Base-by-base conservation (phyloP, 352 stramenopile species). In the Peronospora tabacina region DNA sequence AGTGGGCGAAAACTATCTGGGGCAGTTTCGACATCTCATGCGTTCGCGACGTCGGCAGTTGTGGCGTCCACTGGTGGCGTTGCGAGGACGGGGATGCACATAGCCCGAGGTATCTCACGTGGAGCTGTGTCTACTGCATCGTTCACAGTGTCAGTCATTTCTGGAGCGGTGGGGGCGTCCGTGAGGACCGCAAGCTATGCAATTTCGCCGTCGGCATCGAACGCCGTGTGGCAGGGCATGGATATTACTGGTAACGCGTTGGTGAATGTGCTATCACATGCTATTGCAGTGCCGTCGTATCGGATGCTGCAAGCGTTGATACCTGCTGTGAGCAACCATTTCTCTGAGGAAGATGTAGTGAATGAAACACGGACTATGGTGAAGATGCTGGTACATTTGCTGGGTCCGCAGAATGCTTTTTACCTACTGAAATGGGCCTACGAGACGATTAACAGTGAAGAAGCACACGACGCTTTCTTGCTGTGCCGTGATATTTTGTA, bases 341-440 rank as follows among this genome's bases (percentile, higher is more conserved):
- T 84, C 4, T 74, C 61, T 1, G 74, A 90, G 49, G 66, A 85
- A 35, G 60, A 86, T 42, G 70, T 64, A 3, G 63, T 87, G 13
- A 54, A 72, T 24, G 61, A 62, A 30, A 85, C 72, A 6, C 67
- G 70, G 24, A 57, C 73, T 29, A 42, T 51, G 10, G 76, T 87
- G 5, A 70, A 70, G 28, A 48, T 82, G 44, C 47, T 90, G 6
- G 61, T 87, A 7, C 69, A 73, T 20, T 22, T 80, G 16, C 41
- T 90, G 11, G 79, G 79, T 0, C 79, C 79, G 13, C 79, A 90
- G 46, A 87, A 87, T 44, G 79, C 76, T 11, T 79, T 85, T 39
- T 82, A 85, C 51, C 15, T 87, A 37, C 56, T 90, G 22, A 84
- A 87, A 51, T 82, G 60, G 44, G 45, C 78, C 28, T 85, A 88